Conservation (phyloP, 2,329 filamentous ascomycete genomes). For the Colletotrichum eremochloae region DNA sequence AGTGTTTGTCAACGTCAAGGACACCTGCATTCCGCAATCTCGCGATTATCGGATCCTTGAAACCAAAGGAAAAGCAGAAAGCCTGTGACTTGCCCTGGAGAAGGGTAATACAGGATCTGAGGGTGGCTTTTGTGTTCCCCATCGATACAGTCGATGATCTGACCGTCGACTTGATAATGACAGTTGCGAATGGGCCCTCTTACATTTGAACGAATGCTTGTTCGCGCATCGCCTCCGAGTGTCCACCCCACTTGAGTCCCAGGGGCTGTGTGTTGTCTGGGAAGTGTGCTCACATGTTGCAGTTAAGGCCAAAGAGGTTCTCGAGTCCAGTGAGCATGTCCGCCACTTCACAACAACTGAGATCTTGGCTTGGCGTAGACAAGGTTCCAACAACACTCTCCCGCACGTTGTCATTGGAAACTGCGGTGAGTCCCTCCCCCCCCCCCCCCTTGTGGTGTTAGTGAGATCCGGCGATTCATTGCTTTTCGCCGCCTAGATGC, state of each 20-base stretch:
- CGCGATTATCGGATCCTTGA: not conserved
- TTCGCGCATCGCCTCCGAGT: slow-evolving; percentile 9
- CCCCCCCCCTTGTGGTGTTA: not conserved
- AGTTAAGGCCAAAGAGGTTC: not conserved
- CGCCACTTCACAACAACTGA: not conserved
- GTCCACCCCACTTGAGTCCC: too few species aligned
- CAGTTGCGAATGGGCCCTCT: not conserved
- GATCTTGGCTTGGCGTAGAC: not conserved
- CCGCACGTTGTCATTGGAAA: not conserved
- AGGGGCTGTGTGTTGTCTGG: not conserved
- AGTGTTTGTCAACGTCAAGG: slow-evolving; percentile 17
- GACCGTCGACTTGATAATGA: not conserved
- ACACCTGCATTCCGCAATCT: slow-evolving; percentile 32
- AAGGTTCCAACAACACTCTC: not conserved
- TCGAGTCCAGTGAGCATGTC: not conserved
- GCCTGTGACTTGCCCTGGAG: not conserved
- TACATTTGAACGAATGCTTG: not conserved
- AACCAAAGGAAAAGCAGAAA: not conserved
- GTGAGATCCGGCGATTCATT: not conserved
- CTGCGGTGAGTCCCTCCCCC: not conserved
- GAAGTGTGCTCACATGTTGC: slow-evolving; percentile 18
- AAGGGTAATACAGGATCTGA: not conserved
- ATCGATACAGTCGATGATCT: not conserved
- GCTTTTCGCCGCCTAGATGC: slow-evolving; percentile 1
- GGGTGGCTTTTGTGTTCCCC: not conserved